Conservation (phyloP, 352 stramenopile genomes). For the Bremia lactucae region DNA sequence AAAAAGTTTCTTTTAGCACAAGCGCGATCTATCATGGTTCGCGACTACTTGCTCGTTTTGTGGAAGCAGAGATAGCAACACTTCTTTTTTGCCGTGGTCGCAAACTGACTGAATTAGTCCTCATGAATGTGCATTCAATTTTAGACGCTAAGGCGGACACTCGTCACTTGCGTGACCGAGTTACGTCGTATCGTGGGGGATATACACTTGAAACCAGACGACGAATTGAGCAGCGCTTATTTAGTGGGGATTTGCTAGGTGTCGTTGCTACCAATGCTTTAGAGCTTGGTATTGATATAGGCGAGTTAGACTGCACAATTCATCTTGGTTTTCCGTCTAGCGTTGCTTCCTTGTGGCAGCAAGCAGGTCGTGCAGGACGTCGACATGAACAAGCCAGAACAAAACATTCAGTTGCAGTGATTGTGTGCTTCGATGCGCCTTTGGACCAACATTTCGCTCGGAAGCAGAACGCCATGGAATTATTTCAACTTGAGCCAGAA, state of each 20-base stretch:
- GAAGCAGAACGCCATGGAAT: slow-evolving; percentile 31
- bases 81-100: slow-evolving; percentile 93
- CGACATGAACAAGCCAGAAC: slow-evolving; percentile 45
- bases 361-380: slow-evolving; percentile 91
- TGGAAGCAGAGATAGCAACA: slow-evolving; percentile 84
- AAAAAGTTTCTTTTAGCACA: slow-evolving; percentile 14
- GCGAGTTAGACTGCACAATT: slow-evolving; percentile 91
- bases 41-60: slow-evolving; percentile 85
- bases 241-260: slow-evolving; percentile 89
- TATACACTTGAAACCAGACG: slow-evolving; percentile 89
- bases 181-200: slow-evolving; percentile 93
- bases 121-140: slow-evolving; percentile 77
- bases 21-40: slow-evolving; percentile 87
- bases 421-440: slow-evolving; percentile 91
- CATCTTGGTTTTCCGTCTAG: slow-evolving; percentile 92
- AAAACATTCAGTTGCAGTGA: slow-evolving; percentile 83
- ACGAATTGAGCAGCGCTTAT: slow-evolving; percentile 92
- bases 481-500: slow-evolving; percentile 71
- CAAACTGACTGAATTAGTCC: slow-evolving; percentile 89
- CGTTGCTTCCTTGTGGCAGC: slow-evolving; percentile 92
- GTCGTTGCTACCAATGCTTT: slow-evolving; percentile 95
- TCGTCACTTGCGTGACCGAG: slow-evolving; percentile 12
- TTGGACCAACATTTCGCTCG: slow-evolving; percentile 89
- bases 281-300: slow-evolving; percentile 95
- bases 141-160: slow-evolving; percentile 35